Percentiles rank a stretch among this genome's conserved stretches.
phyloP scores from a whole-genome alignment of 169 alveolate genomes.

The Eimeria maxima region DNA sequence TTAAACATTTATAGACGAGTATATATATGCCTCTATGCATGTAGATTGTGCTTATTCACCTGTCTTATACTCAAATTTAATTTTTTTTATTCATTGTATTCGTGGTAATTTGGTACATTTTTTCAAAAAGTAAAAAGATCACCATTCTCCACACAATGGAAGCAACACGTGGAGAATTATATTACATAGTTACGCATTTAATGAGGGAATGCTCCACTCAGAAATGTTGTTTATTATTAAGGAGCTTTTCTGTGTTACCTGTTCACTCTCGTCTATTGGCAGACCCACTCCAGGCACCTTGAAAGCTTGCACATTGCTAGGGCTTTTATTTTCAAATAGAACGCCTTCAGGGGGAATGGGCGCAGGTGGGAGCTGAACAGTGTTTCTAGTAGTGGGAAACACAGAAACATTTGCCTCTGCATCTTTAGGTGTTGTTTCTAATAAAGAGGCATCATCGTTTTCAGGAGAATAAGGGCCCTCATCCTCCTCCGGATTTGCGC shows the following conservation, averaged over 20 bases:
- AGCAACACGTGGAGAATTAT: no score
- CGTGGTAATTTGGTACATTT: no score
- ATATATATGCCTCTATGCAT: no score
- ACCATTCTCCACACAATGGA: no score
- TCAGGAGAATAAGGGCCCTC: background rate
- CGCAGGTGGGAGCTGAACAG: constrained; percentile 15
- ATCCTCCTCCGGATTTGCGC: background rate
- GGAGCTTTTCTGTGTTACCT: background rate
- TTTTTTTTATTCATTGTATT: no score
- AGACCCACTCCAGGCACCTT: constrained; percentile 77
- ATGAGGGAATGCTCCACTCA: no score
- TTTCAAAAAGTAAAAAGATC: no score
- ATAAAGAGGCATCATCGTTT: background rate
- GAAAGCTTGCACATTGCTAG: constrained; percentile 55
- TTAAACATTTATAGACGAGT: background rate
- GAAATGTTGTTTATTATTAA: background rate
- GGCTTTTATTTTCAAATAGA: constrained; percentile 46
- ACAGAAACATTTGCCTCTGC: constrained; percentile 22
- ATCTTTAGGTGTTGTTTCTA: background rate
- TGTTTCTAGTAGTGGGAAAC: background rate
- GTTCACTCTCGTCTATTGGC: constrained; percentile 54
- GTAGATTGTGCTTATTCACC: no score
- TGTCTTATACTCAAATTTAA: no score
- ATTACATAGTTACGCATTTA: no score
- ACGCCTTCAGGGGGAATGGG: constrained; percentile 67